These are phyloP conservation scores for Metschnikowia hibisci DNA, from an alignment of 805 yeast species.

Conservation along the genomic window DNA sequence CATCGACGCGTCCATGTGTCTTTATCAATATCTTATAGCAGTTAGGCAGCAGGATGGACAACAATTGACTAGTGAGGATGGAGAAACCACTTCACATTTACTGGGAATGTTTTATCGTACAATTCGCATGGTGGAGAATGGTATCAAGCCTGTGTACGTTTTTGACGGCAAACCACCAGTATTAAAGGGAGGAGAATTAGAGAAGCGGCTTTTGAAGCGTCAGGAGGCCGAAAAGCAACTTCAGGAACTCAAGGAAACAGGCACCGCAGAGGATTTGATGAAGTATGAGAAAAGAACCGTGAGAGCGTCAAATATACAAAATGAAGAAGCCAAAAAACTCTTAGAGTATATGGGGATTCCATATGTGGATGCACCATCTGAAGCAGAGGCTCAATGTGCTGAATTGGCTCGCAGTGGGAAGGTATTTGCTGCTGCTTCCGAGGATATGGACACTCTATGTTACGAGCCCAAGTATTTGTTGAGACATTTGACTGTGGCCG, in stretches of 20 bases:
- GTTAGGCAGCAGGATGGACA: slow-evolving; percentile 97
- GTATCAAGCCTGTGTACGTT: slow-evolving; percentile 94
- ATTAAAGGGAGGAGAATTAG: slow-evolving; percentile 87
- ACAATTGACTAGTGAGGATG: slow-evolving; percentile 80
- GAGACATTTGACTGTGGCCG: slow-evolving; percentile 90
- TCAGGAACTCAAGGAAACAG: slow-evolving; percentile 72
- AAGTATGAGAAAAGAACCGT: slow-evolving; percentile 85
- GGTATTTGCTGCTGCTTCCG: slow-evolving; percentile 96
- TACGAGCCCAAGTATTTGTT: slow-evolving; percentile 80
- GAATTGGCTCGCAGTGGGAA: slow-evolving; percentile 83
- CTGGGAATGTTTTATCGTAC: slow-evolving; percentile 98
- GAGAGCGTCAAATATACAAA: slow-evolving; percentile 82
- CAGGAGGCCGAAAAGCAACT: slow-evolving; percentile 78
- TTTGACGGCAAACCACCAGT: slow-evolving; percentile 98
- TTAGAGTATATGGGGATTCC: slow-evolving; percentile 93
- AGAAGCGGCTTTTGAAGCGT: slow-evolving; percentile 74
- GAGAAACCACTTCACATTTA: slow-evolving; percentile 87
- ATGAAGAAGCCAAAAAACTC: slow-evolving; percentile 85
- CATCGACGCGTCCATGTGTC: slow-evolving; percentile 93
- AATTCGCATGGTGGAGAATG: slow-evolving; percentile 80
- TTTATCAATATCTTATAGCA: slow-evolving; percentile 92
- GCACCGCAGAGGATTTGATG: slow-evolving; percentile 71
- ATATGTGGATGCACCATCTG: slow-evolving; percentile 89
- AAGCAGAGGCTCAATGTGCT: slow-evolving; percentile 99
- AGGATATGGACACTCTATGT: slow-evolving; percentile 98